Evolutionary conservation across 225 moss, liverwort and hornwort genomes (phyloP).

Genomic region (Neckera pumila): DNA sequence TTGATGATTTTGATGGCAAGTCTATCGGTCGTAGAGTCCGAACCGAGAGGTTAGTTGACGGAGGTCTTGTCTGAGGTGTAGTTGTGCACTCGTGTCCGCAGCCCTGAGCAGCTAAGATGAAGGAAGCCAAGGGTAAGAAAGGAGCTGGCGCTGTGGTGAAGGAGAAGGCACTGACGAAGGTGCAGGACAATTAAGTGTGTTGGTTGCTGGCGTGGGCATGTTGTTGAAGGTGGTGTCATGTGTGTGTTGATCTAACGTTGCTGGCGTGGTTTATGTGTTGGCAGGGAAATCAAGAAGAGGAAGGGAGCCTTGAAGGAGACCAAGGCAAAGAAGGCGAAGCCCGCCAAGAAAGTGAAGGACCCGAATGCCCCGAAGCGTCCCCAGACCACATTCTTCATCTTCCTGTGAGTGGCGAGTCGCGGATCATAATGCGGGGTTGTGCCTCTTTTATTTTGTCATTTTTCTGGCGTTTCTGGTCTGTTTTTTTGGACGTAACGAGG

Average conservation of each 20-base stretch:
- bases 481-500: not conserved
- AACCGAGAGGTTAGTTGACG: not conserved
- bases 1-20: not conserved
- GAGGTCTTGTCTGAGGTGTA: not conserved
- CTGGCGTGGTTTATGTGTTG: not conserved
- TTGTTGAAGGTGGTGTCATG: not conserved
- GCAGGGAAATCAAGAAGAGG: conserved; percentile 97
- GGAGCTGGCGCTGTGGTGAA: conserved; percentile 62
- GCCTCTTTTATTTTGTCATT: not conserved
- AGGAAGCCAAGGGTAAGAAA: conserved; percentile 99
- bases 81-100: not conserved
- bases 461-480: not conserved
- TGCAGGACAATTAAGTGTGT: conserved; percentile 76
- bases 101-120: conserved; percentile 63
- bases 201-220: not conserved
- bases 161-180: conserved; percentile 78
- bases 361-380: conserved; percentile 97
- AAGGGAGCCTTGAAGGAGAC: conserved; percentile 72
- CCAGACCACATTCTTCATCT: conserved; percentile 91
- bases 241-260: not conserved
- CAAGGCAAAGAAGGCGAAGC: conserved; percentile 73
- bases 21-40: not conserved
- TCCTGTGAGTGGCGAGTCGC: conserved; percentile 43
- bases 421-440: not conserved
- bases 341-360: conserved; percentile 85